These are phyloP conservation scores for Vanrija sp. DNA, from an alignment of 1,284 basidiomycete species.

Conservation along the genomic window DNA sequence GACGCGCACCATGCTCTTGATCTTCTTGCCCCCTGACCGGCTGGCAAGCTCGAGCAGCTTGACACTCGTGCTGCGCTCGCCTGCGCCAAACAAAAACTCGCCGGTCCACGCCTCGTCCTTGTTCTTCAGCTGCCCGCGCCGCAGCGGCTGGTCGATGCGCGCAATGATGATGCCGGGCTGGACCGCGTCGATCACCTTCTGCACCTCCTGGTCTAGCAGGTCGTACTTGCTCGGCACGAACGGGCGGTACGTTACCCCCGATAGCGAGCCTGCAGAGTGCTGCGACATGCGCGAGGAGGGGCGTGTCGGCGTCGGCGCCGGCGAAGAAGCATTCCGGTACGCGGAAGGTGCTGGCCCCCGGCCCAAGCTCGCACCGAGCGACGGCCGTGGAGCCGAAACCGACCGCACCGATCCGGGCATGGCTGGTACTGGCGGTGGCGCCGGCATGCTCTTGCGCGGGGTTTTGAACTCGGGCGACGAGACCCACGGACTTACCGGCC, in stretches of 20 bases:
- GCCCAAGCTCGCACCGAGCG: constrained; percentile 8
- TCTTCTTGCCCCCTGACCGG: constrained; percentile 14
- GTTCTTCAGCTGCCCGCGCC: constrained; percentile 34
- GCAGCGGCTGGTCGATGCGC: constrained; percentile 37
- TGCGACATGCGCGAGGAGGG: constrained; percentile 30
- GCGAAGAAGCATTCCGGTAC: constrained; percentile 28
- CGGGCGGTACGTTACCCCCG: constrained; percentile 10
- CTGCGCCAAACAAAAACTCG: constrained; percentile 42
- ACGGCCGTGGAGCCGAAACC: neutral
- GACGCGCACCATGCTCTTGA: constrained; percentile 34
- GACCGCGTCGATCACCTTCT: constrained; percentile 22
- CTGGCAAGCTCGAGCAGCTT: constrained; percentile 34
- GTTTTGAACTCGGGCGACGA: neutral
- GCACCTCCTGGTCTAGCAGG: constrained; percentile 37
- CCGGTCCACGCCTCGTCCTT: constrained; percentile 45
- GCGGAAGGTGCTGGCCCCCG: constrained; percentile 33
- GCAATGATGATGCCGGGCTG: constrained; percentile 30
- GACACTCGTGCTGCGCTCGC: constrained; percentile 27
- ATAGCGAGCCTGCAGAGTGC: constrained; percentile 11
- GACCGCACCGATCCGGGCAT: neutral
- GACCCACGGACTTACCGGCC: constrained; percentile 6
- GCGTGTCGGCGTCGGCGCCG: constrained; percentile 23
- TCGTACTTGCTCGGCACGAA: constrained; percentile 43
- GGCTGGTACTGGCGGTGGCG: neutral
- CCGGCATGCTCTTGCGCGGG: constrained; percentile 4